phyloP scores from a whole-genome alignment of 2,329 filamentous ascomycete genomes.

The Hyphodiscus sp. region DNA sequence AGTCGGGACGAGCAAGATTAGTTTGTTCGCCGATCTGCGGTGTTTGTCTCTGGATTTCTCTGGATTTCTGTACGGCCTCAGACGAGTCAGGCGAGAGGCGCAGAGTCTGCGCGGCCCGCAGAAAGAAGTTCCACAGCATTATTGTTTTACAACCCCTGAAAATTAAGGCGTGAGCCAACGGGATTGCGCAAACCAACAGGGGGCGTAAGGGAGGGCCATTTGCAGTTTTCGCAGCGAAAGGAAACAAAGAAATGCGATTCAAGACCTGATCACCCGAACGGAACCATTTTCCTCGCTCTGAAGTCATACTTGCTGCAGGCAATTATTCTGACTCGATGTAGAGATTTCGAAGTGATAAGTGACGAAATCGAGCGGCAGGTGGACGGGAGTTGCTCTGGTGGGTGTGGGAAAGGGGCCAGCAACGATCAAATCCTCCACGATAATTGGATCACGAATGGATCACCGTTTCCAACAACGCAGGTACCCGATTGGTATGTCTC shows the following conservation, averaged over 20 bases:
- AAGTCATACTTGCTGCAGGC: conserved; percentile 7
- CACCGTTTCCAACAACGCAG: conserved; percentile 12
- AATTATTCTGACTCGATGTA: not conserved
- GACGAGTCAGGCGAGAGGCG: not conserved
- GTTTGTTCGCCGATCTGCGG: not conserved
- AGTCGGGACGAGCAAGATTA: not conserved
- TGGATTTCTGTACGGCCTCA: not conserved
- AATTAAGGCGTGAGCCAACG: conserved; percentile 1
- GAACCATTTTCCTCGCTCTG: not conserved
- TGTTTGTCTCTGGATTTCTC: not conserved
- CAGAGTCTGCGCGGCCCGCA: too few relatives aligned
- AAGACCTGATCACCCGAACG: not conserved
- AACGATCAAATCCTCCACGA: not conserved
- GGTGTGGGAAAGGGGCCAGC: conserved; percentile 7
- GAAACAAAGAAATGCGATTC: not conserved
- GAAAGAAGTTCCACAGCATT: not conserved
- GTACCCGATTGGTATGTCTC: conserved; percentile 19
- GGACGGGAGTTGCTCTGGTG: conserved; percentile 5
- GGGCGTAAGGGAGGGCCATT: not conserved
- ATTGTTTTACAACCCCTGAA: conserved; percentile 13
- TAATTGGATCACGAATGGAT: conserved; percentile 8
- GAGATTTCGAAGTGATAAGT: conserved; percentile 6
- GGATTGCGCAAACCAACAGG: conserved; percentile 3
- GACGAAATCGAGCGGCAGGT: conserved; percentile 2
- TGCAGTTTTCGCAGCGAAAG: not conserved